Base-by-base conservation (phyloP, 23 red algal species). In the Agarophyton chilense region DNA sequence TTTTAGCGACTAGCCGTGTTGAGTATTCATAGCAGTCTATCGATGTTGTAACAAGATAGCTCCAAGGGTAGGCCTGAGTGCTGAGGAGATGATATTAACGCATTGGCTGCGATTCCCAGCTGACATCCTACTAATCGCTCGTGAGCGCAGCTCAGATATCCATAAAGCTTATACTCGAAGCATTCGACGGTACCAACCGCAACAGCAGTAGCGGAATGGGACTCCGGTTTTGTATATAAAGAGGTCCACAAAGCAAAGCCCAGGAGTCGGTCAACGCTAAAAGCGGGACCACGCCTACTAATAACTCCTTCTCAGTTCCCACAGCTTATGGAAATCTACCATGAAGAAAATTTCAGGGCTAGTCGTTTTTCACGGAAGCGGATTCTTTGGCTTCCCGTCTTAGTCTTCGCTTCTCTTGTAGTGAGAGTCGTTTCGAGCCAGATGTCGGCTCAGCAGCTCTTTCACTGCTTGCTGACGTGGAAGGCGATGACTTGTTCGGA, bases 331-430 rank as follows among this genome's bases (percentile, higher is more conserved):
- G 19, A 17, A 42, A 36, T 41, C 38, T 42, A 70, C n/a, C 64
- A 26, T 2, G 64, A 70, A 40, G 64, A 36, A 70, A 28, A n/a
- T n/a, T 58, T 58, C 55, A 28, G 51, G 0, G 55, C 55, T 70
- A 70, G 38, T 70, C 64, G 13, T 70, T 14, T 22, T 70, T 70
- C 19, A 33, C 2, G 17, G 64, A 19, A 4, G 35, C 64, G 21
- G 64, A 70, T 41, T 70, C 64, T 42, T 42, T 78, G 9, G 73
- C 51, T 50, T n/a, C 73, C 31, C 73, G 8, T 51, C 73, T 51
- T 32, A 78, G 44, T 51, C 73, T 32, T 33, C 73, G 36, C 44
- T 43, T 78, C 51, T 78, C 73, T 43, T 78, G 21, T 32, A 78
- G 32, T 25, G 73, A 78, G 22, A 55, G 46, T 28, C 73, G 73